These are phyloP conservation scores for Entamoeba invadens DNA, from an alignment of 208 protist genomes.

Conservation along the genomic window DNA sequence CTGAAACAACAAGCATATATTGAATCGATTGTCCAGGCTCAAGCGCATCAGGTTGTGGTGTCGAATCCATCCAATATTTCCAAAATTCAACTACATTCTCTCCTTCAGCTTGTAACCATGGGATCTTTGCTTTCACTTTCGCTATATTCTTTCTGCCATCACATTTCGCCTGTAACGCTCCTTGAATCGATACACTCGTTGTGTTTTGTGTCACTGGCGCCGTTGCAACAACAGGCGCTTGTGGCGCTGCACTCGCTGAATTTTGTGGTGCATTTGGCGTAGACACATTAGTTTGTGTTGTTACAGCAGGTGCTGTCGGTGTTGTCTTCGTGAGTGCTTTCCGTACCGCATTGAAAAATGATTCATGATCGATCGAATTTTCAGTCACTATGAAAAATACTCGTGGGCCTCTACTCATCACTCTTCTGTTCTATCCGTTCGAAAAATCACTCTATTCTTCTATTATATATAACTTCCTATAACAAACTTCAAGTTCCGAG, in stretches of 20 bases:
- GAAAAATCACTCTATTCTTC: no score
- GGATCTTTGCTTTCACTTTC: constrained; percentile 11
- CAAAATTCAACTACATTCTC: constrained; percentile 44
- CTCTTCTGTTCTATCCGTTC: no score
- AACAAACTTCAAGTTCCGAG: not conserved
- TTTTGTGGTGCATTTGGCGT: not conserved
- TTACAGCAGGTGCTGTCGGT: not conserved
- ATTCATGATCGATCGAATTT: not conserved
- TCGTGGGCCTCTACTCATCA: not conserved
- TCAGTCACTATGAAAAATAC: not conserved
- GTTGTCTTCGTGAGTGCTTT: not conserved
- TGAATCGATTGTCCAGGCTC: constrained; percentile 28
- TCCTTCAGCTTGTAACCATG: constrained; percentile 30
- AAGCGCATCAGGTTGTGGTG: constrained; percentile 30
- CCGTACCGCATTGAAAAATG: not conserved
- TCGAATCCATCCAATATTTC: constrained; percentile 39
- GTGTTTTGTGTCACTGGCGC: not conserved
- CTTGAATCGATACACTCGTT: not conserved
- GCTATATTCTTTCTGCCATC: not conserved
- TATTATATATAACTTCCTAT: no score
- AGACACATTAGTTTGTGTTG: not conserved
- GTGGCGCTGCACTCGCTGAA: not conserved
- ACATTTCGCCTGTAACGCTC: not conserved
- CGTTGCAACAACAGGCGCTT: not conserved
- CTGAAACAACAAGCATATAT: constrained; percentile 36